These are phyloP conservation scores for Mayamaea pseudoterrestris DNA, from an alignment of 108 stramenopile species.

Conservation along the genomic window DNA sequence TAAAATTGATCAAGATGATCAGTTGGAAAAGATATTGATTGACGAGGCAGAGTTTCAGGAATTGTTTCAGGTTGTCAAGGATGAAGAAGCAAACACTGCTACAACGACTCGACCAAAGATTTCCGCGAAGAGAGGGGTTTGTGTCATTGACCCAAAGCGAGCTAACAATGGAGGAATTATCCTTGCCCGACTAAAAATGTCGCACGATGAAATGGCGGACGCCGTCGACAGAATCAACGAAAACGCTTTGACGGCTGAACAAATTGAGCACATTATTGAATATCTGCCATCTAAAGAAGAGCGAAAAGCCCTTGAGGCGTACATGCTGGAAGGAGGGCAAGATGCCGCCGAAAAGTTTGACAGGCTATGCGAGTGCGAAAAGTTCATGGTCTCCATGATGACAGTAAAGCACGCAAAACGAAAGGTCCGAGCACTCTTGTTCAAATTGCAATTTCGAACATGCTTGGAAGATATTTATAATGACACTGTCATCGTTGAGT, in stretches of 20 bases:
- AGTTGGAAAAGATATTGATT: constrained; percentile 62
- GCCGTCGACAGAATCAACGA: constrained; percentile 67
- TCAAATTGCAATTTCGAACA: constrained; percentile 73
- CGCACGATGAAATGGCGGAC: constrained; percentile 74
- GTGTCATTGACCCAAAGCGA: constrained; percentile 81
- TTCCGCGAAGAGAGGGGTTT: constrained; percentile 25
- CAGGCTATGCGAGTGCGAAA: constrained; percentile 74
- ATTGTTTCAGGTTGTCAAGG: constrained; percentile 67
- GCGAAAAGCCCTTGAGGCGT: constrained; percentile 46
- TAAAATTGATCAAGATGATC: constrained; percentile 54
- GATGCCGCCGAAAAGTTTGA: constrained; percentile 65
- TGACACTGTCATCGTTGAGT: constrained; percentile 44
- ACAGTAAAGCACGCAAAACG: constrained; percentile 78
- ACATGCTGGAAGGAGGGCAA: constrained; percentile 61
- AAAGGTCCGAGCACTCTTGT: constrained; percentile 71
- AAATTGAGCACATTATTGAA: constrained; percentile 76
- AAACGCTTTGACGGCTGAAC: constrained; percentile 58
- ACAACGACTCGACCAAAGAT: constrained; percentile 5
- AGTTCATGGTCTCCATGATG: constrained; percentile 87
- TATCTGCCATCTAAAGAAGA: constrained; percentile 79
- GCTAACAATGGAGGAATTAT: constrained; percentile 91
- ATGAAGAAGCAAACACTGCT: constrained; percentile 1
- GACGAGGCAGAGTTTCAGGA: constrained; percentile 74
- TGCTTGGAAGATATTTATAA: constrained; percentile 60
- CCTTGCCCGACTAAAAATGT: constrained; percentile 77